phyloP scores from a whole-genome alignment of 73 alveolate species.

The Symbiodinium natans region DNA sequence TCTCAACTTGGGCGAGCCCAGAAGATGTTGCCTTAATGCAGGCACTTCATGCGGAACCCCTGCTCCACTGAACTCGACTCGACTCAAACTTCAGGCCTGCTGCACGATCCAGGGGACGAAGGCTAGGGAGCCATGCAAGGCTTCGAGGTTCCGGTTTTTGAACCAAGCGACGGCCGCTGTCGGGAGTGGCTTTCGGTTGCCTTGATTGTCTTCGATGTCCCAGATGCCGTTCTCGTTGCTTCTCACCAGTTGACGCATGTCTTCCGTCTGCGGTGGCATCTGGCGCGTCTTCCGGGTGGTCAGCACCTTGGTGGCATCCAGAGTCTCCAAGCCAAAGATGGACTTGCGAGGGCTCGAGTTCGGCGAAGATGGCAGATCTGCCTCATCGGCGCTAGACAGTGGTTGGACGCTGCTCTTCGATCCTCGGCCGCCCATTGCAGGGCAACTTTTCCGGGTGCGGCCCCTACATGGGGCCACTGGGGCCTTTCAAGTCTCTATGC shows the following conservation, averaged over 20 bases:
- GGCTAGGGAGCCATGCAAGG: slow-evolving; percentile 81
- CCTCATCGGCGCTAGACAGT: background rate
- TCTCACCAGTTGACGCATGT: slow-evolving; percentile 1
- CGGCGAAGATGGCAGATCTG: background rate
- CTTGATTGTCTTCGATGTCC: slow-evolving; percentile 68
- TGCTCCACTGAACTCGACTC: too few relatives aligned
- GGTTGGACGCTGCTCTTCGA: slow-evolving; percentile 85
- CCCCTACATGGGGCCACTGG: background rate
- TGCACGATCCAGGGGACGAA: slow-evolving; percentile 94
- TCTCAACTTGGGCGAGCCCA: too few relatives aligned
- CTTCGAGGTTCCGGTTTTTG: slow-evolving; percentile 66
- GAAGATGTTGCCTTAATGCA: too few relatives aligned
- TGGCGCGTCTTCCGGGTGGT: background rate
- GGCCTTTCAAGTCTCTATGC: background rate
- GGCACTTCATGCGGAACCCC: too few relatives aligned
- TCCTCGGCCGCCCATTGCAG: slow-evolving; percentile 78
- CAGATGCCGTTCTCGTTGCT: background rate
- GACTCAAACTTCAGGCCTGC: too few relatives aligned
- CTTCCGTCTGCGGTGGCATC: background rate
- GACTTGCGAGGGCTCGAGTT: slow-evolving; percentile 38
- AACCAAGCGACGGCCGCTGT: slow-evolving; percentile 39
- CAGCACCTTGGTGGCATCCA: background rate
- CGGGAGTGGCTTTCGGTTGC: slow-evolving; percentile 69
- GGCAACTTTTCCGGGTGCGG: background rate
- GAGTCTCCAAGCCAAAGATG: slow-evolving; percentile 50